Evolutionary conservation across 345 rosid species (phyloP).

Genomic region (Cochlearia excelsa): DNA sequence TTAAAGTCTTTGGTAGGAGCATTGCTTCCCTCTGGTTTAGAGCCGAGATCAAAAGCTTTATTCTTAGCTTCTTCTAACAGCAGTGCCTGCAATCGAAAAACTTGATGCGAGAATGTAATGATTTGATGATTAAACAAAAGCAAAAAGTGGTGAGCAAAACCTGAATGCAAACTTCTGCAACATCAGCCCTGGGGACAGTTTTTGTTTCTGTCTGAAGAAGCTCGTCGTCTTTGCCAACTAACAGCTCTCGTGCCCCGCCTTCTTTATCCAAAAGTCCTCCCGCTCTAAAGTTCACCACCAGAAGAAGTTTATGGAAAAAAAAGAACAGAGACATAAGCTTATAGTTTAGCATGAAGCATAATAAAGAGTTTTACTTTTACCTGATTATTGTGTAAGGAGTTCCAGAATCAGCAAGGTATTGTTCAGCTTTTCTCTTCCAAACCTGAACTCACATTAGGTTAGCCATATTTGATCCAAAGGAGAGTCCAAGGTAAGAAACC

Average conservation of each 20-base stretch:
- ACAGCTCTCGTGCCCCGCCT: conserved; percentile 63
- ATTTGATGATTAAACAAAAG: background rate
- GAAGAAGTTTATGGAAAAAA: conserved; percentile 1
- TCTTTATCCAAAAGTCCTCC: conserved; percentile 80
- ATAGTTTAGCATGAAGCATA: too few relatives aligned
- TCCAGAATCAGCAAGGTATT: conserved; percentile 82
- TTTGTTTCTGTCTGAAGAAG: conserved; percentile 71
- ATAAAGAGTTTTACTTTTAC: conserved; percentile 13
- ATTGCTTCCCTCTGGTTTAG: conserved; percentile 68
- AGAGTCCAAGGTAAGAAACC: background rate
- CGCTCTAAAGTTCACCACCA: conserved; percentile 48
- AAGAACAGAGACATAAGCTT: background rate
- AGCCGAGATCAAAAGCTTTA: conserved; percentile 82
- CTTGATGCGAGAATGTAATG: background rate
- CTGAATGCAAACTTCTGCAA: conserved; percentile 83
- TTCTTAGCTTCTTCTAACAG: conserved; percentile 58
- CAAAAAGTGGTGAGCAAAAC: conserved; percentile 32
- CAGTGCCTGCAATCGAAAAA: conserved; percentile 51
- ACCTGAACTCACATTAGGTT: conserved; percentile 38
- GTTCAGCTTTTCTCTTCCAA: conserved; percentile 95
- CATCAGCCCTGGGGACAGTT: conserved; percentile 64
- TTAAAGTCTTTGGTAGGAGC: conserved; percentile 69
- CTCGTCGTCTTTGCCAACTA: conserved; percentile 80
- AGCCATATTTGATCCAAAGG: background rate
- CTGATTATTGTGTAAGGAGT: conserved; percentile 86